phyloP scores from a whole-genome alignment of 169 alveolate genomes.

The Neospora caninum region DNA sequence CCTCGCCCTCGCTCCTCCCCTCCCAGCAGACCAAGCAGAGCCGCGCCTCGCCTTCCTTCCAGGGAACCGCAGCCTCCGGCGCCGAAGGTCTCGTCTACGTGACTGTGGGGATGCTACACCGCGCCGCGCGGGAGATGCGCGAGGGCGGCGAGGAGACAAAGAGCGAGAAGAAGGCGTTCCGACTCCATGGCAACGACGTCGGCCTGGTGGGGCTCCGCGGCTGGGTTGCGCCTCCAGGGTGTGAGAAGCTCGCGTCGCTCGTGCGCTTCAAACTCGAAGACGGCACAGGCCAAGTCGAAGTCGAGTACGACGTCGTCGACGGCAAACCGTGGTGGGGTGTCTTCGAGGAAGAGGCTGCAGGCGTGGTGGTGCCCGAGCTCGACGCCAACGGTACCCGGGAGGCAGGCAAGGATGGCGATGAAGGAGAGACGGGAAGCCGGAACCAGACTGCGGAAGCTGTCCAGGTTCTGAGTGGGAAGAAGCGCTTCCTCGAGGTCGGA shows the following conservation, averaged over 20 bases:
- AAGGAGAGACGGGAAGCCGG: background rate
- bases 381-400: background rate
- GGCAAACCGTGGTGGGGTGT: background rate
- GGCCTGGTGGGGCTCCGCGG: slow-evolving; percentile 51
- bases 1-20: background rate
- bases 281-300: slow-evolving; percentile 46
- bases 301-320: slow-evolving; percentile 7
- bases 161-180: background rate
- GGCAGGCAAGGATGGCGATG: background rate
- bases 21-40: background rate
- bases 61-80: background rate
- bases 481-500: background rate
- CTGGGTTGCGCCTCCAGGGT: background rate
- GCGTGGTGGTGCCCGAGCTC: background rate
- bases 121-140: background rate
- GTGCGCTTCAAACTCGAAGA: slow-evolving; percentile 33
- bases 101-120: background rate
- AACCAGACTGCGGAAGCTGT: background rate
- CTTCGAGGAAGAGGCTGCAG: slow-evolving; percentile 22
- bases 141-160: background rate
- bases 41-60: background rate
- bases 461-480: background rate
- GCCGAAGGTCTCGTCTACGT: slow-evolving; percentile 18
- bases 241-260: slow-evolving; percentile 41
- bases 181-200: slow-evolving; percentile 27